phyloP scores from a whole-genome alignment of 164 flowering plant genomes.

The Vitis riparia region DNA sequence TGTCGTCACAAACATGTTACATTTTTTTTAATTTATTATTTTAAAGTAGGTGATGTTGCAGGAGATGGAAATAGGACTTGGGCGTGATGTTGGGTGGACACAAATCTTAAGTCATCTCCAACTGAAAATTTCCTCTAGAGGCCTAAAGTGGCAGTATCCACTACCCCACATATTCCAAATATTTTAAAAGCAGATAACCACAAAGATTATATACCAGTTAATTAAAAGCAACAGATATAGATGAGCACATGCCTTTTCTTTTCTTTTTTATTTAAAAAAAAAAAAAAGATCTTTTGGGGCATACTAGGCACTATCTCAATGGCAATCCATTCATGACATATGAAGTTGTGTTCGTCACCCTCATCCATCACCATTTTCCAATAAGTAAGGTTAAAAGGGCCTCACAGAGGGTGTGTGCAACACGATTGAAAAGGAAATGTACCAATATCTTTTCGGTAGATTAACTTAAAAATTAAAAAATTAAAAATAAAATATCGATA shows the following conservation, averaged over 20 bases:
- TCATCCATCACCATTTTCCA: background rate
- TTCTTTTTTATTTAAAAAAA: background rate
- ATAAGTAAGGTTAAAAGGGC: no score
- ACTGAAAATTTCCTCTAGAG: constrained; percentile 1
- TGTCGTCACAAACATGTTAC: constrained; percentile 14
- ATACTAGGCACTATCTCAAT: constrained; percentile 5
- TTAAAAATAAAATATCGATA: background rate
- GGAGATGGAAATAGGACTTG: background rate
- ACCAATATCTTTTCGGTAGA: background rate
- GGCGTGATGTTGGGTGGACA: constrained; percentile 16
- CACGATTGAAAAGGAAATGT: no score
- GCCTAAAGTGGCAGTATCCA: constrained; percentile 17
- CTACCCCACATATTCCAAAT: background rate
- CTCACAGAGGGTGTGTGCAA: no score
- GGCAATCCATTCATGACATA: background rate
- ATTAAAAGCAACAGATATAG: background rate
- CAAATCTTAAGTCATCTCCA: constrained; percentile 12
- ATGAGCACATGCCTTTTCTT: constrained; percentile 8
- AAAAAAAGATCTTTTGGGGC: background rate
- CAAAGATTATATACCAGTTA: background rate
- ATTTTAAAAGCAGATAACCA: constrained; percentile 7
- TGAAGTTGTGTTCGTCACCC: background rate
- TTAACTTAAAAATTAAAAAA: background rate
- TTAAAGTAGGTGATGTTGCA: background rate
- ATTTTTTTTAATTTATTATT: background rate